A percentile compares a stretch with the other conserved stretches of the same genome.
These are phyloP conservation scores for Stellera chamaejasme DNA, from an alignment of 345 rosid genomes.

Conservation along the genomic window DNA sequence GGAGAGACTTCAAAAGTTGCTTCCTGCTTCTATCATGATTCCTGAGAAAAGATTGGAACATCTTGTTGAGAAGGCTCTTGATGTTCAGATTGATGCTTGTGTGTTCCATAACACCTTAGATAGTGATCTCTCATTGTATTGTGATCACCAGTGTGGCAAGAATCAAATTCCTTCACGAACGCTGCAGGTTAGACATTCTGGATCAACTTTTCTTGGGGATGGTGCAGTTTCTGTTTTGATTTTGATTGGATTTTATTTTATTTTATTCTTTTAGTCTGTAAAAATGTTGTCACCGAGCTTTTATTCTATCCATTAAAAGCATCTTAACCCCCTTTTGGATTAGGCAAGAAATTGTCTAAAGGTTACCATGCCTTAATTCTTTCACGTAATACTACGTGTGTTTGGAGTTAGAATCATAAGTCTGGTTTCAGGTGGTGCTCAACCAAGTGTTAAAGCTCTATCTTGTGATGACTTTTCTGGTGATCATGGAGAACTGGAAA, in stretches of 20 bases:
- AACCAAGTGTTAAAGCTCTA: too few species aligned
- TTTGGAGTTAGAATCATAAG: too few species aligned
- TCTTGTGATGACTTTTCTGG: too few species aligned
- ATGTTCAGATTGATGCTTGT: constrained; percentile 53
- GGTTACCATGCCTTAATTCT: too few species aligned
- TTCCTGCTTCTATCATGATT: constrained; percentile 53
- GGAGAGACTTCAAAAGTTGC: constrained; percentile 46
- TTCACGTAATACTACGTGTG: too few species aligned
- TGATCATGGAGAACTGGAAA: too few species aligned
- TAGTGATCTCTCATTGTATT: constrained; percentile 50
- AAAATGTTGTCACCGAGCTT: too few species aligned
- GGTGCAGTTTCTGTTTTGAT: constrained; percentile 8
- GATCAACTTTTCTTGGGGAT: constrained; percentile 9
- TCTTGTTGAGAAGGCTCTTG: constrained; percentile 62
- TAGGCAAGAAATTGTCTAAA: too few species aligned
- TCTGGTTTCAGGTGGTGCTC: too few species aligned
- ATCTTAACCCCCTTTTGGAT: too few species aligned
- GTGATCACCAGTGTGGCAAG: constrained; percentile 59
- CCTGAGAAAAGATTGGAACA: constrained; percentile 67
- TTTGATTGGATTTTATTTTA: constrained; percentile 1
- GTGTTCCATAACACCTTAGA: constrained; percentile 51
- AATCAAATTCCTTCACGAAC: constrained; percentile 61
- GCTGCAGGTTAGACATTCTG: constrained; percentile 45
- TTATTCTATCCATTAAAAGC: too few species aligned
- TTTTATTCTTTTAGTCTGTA: too few species aligned